These are phyloP conservation scores for Selaginella moellendorffii DNA, from an alignment of 75 land plant genomes.

Conservation along the genomic window DNA sequence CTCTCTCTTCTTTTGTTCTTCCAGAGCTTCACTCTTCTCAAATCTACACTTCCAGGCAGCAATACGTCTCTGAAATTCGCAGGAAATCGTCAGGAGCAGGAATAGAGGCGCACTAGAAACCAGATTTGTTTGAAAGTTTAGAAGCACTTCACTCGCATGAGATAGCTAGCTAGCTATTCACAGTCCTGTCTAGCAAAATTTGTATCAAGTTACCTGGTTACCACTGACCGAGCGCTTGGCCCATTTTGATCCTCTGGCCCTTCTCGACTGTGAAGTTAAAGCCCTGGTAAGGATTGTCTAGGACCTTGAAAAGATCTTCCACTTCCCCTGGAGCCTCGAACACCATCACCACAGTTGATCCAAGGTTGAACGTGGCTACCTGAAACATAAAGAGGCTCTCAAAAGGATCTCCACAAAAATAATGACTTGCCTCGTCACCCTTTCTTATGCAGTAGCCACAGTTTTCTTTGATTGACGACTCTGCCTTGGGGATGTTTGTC, in stretches of 20 bases:
- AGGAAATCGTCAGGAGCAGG: neutral
- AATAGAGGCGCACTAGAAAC: neutral
- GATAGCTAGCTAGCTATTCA: no score
- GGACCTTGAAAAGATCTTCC: conserved; percentile 2
- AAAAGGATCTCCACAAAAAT: neutral
- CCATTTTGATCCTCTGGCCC: conserved; percentile 68
- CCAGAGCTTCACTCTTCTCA: neutral
- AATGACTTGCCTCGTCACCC: conserved; percentile 69
- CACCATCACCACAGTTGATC: conserved; percentile 90
- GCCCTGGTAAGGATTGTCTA: conserved; percentile 16
- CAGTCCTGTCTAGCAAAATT: no score
- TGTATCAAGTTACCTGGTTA: no score
- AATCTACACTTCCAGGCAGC: neutral
- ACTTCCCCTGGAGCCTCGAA: conserved; percentile 61
- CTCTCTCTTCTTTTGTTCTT: no score
- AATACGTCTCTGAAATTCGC: neutral
- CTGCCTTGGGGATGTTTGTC: conserved; percentile 41
- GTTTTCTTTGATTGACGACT: neutral
- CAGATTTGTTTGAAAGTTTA: no score
- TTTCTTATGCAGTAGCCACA: conserved; percentile 27
- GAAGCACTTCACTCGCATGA: no score
- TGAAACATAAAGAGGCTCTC: conserved; percentile 12
- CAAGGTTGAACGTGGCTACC: conserved; percentile 89
- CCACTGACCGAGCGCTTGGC: conserved; percentile 72
- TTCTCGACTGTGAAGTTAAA: conserved; percentile 47